phyloP scores from a whole-genome alignment of 176 grass and related monocot species.

The Pontederia crassipes region DNA sequence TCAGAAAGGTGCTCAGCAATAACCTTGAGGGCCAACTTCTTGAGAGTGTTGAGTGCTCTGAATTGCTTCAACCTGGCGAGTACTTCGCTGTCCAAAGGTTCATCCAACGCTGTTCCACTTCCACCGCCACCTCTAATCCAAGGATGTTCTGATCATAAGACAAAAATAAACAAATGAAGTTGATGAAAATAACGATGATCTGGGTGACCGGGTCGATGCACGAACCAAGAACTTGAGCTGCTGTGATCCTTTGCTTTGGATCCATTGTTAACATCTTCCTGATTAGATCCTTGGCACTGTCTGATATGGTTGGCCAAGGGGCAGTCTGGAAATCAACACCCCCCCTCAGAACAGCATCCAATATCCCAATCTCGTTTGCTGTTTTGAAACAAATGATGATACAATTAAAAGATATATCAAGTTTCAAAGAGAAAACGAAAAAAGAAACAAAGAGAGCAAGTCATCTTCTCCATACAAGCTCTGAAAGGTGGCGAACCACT shows the following conservation, averaged over 20 bases:
- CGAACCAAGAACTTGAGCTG: slow-evolving; percentile 83
- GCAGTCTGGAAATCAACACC: slow-evolving; percentile 85
- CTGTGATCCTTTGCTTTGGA: slow-evolving; percentile 89
- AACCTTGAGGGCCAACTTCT: slow-evolving; percentile 98
- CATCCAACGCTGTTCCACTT: slow-evolving; percentile 79
- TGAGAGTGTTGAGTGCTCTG: slow-evolving; percentile 96
- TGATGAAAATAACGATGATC: too few relatives aligned
- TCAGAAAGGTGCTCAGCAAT: slow-evolving; percentile 89
- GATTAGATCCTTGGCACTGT: slow-evolving; percentile 85
- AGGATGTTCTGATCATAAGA: slow-evolving; percentile 55
- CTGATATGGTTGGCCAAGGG: slow-evolving; percentile 87
- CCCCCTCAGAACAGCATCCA: slow-evolving; percentile 66
- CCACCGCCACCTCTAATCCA: slow-evolving; percentile 84
- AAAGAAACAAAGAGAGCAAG: not conserved
- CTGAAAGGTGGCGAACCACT: slow-evolving; percentile 9
- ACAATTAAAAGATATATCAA: not conserved
- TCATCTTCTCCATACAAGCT: slow-evolving; percentile 1
- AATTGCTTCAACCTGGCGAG: slow-evolving; percentile 99
- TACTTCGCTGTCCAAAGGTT: slow-evolving; percentile 88
- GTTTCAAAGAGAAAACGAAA: not conserved
- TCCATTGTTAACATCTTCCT: slow-evolving; percentile 84
- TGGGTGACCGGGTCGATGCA: too few relatives aligned
- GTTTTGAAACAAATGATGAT: too few relatives aligned
- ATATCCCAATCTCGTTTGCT: slow-evolving; percentile 98
- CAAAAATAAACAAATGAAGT: too few relatives aligned